Evolutionary conservation across 495 filamentous ascomycete genomes (phyloP), one percentile per base, ranked within the genome.

Genomic region (Penicillium verhagenii): DNA sequence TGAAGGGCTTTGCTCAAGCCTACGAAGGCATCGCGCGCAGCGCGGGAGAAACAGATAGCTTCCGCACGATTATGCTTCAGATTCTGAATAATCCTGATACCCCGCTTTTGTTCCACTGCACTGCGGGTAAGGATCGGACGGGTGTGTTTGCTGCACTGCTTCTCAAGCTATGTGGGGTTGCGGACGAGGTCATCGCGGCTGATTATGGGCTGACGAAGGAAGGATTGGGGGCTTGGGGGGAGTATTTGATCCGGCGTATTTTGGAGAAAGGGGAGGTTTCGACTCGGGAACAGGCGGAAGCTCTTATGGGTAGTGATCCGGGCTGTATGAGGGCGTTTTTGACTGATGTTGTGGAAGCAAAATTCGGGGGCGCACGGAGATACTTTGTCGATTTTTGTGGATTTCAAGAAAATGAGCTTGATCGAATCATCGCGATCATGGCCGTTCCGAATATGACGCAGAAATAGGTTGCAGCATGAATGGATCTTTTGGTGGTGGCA

Each of bases 41-140:
- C 51, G 58, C 58, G 38, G 47, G 42, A 29, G 24, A 54, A 33
- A 45, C 43, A 7, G 50, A 45, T n/a, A 56, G 57, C 25, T 58
- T 53, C 26, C 51, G 51, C 18, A 33, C 51, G 8, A 53, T 53
- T 28, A 44, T 53, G 28, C 51, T 45, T 25, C 42, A 58, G 23
- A 53, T 58, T 21, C 23, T 54, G 40, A 29, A 54, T 2, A 26
- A 57, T 33, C 46, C 52, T 2, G 25, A 52, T 19, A 63, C 66
- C 33, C 60, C 70, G 31, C 29, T 74, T 26, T 61, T 79, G 59
- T 71, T 80, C 44, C 71, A 83, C 67, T 86, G 83, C 63, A 81
- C 80, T 13, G 81, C 79, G 14, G 83, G 83, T 0, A 86, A 86
- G 60, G 83, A 86, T 65, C 72, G 86, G 38, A 89, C 86, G 1